Evolutionary conservation across 257 asterid genomes (phyloP).

Genomic region (Petunia secreta): DNA sequence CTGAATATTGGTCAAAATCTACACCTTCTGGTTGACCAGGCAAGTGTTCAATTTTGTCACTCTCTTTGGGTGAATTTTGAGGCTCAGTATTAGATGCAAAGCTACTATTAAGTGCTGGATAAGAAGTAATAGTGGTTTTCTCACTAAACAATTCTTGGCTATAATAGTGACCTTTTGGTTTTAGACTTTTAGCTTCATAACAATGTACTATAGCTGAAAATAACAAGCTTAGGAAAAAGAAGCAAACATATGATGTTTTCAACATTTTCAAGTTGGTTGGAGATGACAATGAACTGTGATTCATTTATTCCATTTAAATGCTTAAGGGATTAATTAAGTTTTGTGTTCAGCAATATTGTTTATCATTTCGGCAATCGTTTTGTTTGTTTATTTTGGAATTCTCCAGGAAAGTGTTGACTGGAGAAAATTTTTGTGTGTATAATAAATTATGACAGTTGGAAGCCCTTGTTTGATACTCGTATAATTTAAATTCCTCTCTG

Average conservation of each 20-base stretch:
- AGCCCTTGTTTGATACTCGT: neutral
- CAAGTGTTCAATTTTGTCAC: constrained; percentile 21
- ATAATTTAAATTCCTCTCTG: neutral
- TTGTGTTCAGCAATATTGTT: constrained; percentile 8
- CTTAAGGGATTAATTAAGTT: neutral
- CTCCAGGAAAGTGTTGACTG: neutral
- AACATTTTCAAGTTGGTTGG: neutral
- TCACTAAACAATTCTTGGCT: neutral
- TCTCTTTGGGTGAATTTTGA: constrained; percentile 27
- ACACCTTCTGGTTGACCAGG: constrained; percentile 57
- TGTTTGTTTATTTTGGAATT: neutral
- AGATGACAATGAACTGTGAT: neutral
- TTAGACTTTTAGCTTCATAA: neutral
- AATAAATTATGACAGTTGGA: neutral
- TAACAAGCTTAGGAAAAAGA: neutral
- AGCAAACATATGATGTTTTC: neutral
- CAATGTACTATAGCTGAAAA: neutral
- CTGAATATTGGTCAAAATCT: constrained; percentile 52
- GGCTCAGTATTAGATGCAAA: neutral
- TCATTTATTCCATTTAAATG: neutral
- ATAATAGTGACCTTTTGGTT: neutral
- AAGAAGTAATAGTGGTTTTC: neutral
- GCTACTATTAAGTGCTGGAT: neutral
- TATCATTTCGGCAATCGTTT: neutral
- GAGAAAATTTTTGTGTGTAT: too few species aligned